Conservation (phyloP, 2,329 filamentous ascomycete species). For the Eutypa lata region DNA sequence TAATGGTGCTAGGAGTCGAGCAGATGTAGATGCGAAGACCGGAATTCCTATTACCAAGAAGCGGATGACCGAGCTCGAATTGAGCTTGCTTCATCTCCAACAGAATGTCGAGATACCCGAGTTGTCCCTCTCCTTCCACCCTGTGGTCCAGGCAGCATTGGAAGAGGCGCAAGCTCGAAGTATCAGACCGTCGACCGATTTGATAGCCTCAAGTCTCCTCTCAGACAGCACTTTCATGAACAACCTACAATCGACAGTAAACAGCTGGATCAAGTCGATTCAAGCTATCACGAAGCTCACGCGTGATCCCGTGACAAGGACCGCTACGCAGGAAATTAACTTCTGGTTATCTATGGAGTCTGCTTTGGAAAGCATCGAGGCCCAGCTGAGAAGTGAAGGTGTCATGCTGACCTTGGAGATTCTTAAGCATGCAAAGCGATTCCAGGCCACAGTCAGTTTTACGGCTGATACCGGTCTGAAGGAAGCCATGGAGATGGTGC, state of each 20-base stretch:
- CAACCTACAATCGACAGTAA: constrained; percentile 87
- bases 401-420: constrained; percentile 91
- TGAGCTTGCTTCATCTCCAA: constrained; percentile 86
- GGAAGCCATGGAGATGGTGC: constrained; percentile 91
- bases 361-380: constrained; percentile 86
- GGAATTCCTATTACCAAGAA: constrained; percentile 97
- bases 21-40: constrained; percentile 86
- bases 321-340: constrained; percentile 95
- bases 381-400: constrained; percentile 82
- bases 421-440: constrained; percentile 93
- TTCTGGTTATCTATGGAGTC: constrained; percentile 99
- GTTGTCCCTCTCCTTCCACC: constrained; percentile 81
- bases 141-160: constrained; percentile 80
- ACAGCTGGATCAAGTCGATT: constrained; percentile 98
- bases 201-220: constrained; percentile 72
- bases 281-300: constrained; percentile 94
- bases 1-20: constrained; percentile 65
- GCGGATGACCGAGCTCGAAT: constrained; percentile 89
- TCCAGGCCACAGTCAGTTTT: constrained; percentile 96
- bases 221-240: constrained; percentile 92
- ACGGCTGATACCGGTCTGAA: constrained; percentile 93
- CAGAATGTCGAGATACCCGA: constrained; percentile 98
- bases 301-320: constrained; percentile 70
- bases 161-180: constrained; percentile 70
- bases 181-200: constrained; percentile 69